phyloP scores from a whole-genome alignment of 1,284 basidiomycete genomes.

The Boletus calvinii region DNA sequence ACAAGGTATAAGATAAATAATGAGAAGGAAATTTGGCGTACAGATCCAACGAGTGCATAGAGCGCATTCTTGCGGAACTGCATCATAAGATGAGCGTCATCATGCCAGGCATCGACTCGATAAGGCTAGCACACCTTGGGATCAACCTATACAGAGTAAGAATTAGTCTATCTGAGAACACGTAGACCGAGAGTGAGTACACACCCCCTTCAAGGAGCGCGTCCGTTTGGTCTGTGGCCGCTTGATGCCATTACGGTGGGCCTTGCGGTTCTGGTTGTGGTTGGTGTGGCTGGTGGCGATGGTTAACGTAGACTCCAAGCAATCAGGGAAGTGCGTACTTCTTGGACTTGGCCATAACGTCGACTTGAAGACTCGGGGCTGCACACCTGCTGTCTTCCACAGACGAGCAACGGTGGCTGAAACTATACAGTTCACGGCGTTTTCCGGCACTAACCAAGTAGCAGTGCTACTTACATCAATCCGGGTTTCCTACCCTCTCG shows the following conservation, averaged over 20 bases:
- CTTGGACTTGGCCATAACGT: constrained; percentile 80
- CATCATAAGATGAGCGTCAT: constrained; percentile 11
- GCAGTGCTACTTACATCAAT: too few species aligned
- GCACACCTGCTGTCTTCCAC: not conserved
- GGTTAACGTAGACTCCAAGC: constrained; percentile 11
- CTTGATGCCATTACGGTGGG: constrained; percentile 97
- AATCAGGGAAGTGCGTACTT: constrained; percentile 48
- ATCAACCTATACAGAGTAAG: constrained; percentile 60
- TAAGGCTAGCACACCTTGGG: constrained; percentile 61
- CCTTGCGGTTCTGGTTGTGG: constrained; percentile 94
- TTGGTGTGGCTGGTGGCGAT: constrained; percentile 69
- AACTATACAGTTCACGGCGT: constrained; percentile 41
- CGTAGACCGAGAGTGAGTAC: constrained; percentile 35
- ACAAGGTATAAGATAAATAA: constrained; percentile 9
- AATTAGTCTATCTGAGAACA: constrained; percentile 7
- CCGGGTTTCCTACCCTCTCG: too few species aligned
- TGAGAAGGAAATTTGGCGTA: constrained; percentile 41
- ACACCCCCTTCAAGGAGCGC: constrained; percentile 89
- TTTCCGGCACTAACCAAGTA: too few species aligned
- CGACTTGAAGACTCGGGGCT: constrained; percentile 34
- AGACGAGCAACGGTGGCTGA: constrained; percentile 37
- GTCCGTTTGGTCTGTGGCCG: constrained; percentile 74
- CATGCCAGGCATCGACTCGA: not conserved
- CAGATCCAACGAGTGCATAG: constrained; percentile 76
- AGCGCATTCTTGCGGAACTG: constrained; percentile 88